Evolutionary conservation across 139 green algal genomes (phyloP).

Genomic region (Haematococcus lacustris): DNA sequence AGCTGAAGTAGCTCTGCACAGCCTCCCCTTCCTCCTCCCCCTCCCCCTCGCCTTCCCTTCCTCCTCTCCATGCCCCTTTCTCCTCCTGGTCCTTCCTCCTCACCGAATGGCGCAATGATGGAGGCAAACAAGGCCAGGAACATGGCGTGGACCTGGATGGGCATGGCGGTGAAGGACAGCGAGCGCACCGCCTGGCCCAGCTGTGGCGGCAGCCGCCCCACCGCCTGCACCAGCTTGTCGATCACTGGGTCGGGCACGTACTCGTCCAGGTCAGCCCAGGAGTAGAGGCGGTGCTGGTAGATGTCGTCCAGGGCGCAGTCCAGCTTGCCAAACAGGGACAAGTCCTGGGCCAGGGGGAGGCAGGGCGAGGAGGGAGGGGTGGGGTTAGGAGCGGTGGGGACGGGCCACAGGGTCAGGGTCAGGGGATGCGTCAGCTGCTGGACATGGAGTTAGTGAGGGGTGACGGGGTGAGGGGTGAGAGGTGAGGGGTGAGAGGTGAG

Average conservation of each 20-base stretch:
- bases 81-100: too few relatives aligned
- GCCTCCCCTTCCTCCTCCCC: too few relatives aligned
- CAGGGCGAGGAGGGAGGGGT: background rate
- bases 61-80: too few relatives aligned
- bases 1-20: too few relatives aligned
- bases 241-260: conserved; percentile 2
- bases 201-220: conserved; percentile 17
- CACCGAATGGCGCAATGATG: conserved; percentile 91
- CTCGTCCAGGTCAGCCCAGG: conserved; percentile 26
- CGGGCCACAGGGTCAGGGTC: too few relatives aligned
- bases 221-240: background rate
- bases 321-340: conserved; percentile 37
- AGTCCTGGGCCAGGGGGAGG: conserved; percentile 23
- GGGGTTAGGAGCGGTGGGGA: background rate
- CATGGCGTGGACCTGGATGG: conserved; percentile 65
- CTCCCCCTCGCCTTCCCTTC: too few relatives aligned
- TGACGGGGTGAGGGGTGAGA: too few relatives aligned
- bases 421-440: too few relatives aligned
- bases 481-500: too few relatives aligned
- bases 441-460: too few relatives aligned
- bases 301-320: conserved; percentile 41
- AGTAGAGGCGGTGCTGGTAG: conserved; percentile 50
- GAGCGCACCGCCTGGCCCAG: background rate
- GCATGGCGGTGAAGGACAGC: conserved; percentile 18
- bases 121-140: conserved; percentile 88